Conservation (phyloP, 208 protist species). For the Acanthamoeba healyi region DNA sequence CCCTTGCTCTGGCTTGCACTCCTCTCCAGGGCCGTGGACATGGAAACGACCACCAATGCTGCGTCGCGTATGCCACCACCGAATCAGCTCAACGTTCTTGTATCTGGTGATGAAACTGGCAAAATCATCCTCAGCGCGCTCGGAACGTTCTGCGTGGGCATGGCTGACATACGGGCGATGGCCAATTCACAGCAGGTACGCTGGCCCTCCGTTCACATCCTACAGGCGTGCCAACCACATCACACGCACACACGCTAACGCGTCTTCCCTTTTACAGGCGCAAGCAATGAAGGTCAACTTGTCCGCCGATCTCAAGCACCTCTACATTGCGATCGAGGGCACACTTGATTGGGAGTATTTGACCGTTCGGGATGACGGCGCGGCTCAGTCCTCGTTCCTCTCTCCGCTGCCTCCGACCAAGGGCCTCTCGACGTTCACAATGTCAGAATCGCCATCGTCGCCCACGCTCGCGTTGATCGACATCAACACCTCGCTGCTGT, state of each 20-base stretch:
- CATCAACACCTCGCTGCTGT: conserved; percentile 61
- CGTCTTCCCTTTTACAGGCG: neutral
- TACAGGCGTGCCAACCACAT: neutral
- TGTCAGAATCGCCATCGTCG: neutral
- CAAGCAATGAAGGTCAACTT: conserved; percentile 40
- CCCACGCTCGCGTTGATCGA: conserved; percentile 32
- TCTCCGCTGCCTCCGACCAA: neutral
- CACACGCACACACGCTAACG: neutral
- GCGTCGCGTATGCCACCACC: conserved; percentile 41
- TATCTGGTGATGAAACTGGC: conserved; percentile 30
- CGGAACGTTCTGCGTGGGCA: conserved; percentile 38
- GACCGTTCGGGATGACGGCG: neutral
- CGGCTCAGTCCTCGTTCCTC: conserved; percentile 15
- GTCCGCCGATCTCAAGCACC: conserved; percentile 8
- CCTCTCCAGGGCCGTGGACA: neutral
- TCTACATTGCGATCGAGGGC: conserved; percentile 36
- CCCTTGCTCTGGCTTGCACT: neutral
- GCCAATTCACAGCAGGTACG: conserved; percentile 36
- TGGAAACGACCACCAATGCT: conserved; percentile 12
- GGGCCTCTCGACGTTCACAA: neutral
- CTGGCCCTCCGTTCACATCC: neutral
- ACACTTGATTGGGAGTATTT: conserved; percentile 47
- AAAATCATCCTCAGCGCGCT: conserved; percentile 52
- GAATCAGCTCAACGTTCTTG: conserved; percentile 24
- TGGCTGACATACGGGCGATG: conserved; percentile 31